A percentile compares a stretch with the other conserved stretches of the same genome.
Evolutionary conservation across 2,329 filamentous ascomycete genomes (phyloP).

Genomic region (Claviceps sp.): DNA sequence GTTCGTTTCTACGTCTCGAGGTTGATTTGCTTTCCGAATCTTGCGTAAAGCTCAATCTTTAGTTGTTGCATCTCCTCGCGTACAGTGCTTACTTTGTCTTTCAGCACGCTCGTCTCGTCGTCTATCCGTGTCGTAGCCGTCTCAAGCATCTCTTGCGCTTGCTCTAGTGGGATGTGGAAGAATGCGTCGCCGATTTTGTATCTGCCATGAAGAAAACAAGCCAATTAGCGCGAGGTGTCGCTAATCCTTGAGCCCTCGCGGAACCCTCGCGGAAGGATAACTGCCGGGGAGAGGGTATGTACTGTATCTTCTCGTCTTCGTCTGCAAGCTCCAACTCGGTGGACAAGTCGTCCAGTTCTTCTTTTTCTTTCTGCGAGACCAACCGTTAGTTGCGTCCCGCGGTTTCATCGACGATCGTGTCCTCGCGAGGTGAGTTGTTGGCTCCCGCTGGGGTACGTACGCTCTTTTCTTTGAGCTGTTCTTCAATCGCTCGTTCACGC

Average conservation of each 20-base stretch:
- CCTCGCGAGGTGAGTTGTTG: too few relatives aligned
- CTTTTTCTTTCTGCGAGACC: slow-evolving; percentile 75
- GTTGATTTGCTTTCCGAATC: slow-evolving; percentile 95
- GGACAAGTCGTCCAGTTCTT: slow-evolving; percentile 87
- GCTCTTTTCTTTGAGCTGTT: slow-evolving; percentile 66
- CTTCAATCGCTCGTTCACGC: slow-evolving; percentile 64
- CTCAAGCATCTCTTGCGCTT: slow-evolving; percentile 76
- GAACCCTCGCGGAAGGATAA: neutral
- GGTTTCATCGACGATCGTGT: too few relatives aligned
- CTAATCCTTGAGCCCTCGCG: too few relatives aligned
- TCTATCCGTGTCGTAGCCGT: slow-evolving; percentile 61
- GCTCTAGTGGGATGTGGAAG: slow-evolving; percentile 68
- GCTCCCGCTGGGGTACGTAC: slow-evolving; percentile 32
- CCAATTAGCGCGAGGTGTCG: neutral
- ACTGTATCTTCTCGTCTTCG: slow-evolving; percentile 89
- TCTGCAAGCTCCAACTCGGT: slow-evolving; percentile 88
- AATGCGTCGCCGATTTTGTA: slow-evolving; percentile 97
- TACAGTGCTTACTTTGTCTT: slow-evolving; percentile 61
- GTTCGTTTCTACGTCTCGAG: slow-evolving; percentile 56
- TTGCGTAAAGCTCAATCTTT: slow-evolving; percentile 84
- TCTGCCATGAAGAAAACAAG: slow-evolving; percentile 29
- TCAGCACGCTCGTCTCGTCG: slow-evolving; percentile 58
- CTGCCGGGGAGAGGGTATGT: slow-evolving; percentile 10
- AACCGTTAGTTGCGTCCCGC: too few relatives aligned
- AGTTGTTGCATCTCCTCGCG: slow-evolving; percentile 80